phyloP scores from a whole-genome alignment of 2,329 filamentous ascomycete genomes.

The Ascochyta pisi region DNA sequence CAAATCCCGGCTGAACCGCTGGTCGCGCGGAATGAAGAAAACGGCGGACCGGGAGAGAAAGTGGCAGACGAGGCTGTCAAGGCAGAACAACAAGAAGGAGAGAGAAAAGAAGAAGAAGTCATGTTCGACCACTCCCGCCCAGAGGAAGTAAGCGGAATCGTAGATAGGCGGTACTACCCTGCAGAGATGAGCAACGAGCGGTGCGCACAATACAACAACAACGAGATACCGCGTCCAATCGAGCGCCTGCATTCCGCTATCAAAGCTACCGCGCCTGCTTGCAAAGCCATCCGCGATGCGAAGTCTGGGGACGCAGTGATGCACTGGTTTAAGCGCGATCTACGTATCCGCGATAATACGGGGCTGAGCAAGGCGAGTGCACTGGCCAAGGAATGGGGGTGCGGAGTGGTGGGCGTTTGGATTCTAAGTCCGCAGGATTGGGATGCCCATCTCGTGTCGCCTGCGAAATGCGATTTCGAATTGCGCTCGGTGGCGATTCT shows the following conservation, averaged over 20 bases:
- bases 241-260: constrained; percentile 69
- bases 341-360: constrained; percentile 77
- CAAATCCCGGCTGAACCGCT: constrained; percentile 6
- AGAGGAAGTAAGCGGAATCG: constrained; percentile 49
- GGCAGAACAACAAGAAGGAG: not conserved
- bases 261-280: constrained; percentile 62
- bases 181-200: constrained; percentile 84
- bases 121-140: constrained; percentile 47
- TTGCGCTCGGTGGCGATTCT: constrained; percentile 73
- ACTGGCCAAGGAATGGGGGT: constrained; percentile 68
- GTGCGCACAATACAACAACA: constrained; percentile 74
- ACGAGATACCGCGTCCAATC: constrained; percentile 74
- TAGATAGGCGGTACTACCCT: constrained; percentile 74
- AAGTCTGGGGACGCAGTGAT: constrained; percentile 67
- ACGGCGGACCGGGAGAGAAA: constrained; percentile 25
- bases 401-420: constrained; percentile 79
- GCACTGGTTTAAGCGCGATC: constrained; percentile 90
- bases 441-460: constrained; percentile 77
- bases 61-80: constrained; percentile 8
- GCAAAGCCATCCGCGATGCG: constrained; percentile 55
- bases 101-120: not conserved
- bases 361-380: constrained; percentile 71
- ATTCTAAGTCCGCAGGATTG: constrained; percentile 84
- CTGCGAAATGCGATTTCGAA: constrained; percentile 79
- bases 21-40: constrained; percentile 24